Evolutionary conservation across 495 filamentous ascomycete species (phyloP).

Genomic region (Aspergillus steynii): DNA sequence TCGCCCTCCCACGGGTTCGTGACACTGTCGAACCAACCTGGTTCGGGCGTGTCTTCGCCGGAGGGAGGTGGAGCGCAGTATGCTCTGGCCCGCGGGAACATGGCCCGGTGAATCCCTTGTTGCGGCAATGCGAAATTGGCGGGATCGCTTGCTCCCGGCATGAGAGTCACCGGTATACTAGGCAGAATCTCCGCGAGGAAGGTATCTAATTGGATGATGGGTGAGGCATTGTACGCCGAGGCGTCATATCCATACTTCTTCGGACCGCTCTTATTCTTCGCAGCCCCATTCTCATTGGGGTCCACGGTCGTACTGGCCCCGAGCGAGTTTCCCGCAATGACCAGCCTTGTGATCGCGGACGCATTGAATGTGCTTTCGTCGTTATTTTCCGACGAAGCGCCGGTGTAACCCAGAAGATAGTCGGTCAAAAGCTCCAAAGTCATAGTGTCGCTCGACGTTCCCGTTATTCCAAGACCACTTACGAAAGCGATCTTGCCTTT

Average conservation of each 20-base stretch:
- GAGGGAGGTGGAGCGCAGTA: slow-evolving; percentile 58
- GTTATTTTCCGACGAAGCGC: slow-evolving; percentile 46
- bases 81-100: slow-evolving; percentile 72
- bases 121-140: slow-evolving; percentile 80
- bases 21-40: slow-evolving; percentile 81
- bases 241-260: slow-evolving; percentile 97
- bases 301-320: slow-evolving; percentile 50
- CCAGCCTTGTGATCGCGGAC: slow-evolving; percentile 74
- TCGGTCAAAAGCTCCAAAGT: slow-evolving; percentile 78
- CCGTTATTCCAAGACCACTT: slow-evolving; percentile 82
- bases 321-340: slow-evolving; percentile 91
- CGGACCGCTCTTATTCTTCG: slow-evolving; percentile 45
- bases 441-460: slow-evolving; percentile 67
- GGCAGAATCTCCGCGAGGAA: slow-evolving; percentile 82
- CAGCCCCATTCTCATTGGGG: slow-evolving; percentile 34
- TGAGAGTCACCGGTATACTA: slow-evolving; percentile 74
- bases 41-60: slow-evolving; percentile 44
- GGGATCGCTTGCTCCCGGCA: slow-evolving; percentile 74
- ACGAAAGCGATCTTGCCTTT: slow-evolving; percentile 78
- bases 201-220: slow-evolving; percentile 77
- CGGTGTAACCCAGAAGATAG: slow-evolving; percentile 83
- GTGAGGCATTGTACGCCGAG: slow-evolving; percentile 78
- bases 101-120: slow-evolving; percentile 77
- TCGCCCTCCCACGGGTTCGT: slow-evolving; percentile 94
- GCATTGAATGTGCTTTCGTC: slow-evolving; percentile 42